Evolutionary conservation across 352 stramenopile genomes (phyloP).

Genomic region (Thraustochytrium striatum): DNA sequence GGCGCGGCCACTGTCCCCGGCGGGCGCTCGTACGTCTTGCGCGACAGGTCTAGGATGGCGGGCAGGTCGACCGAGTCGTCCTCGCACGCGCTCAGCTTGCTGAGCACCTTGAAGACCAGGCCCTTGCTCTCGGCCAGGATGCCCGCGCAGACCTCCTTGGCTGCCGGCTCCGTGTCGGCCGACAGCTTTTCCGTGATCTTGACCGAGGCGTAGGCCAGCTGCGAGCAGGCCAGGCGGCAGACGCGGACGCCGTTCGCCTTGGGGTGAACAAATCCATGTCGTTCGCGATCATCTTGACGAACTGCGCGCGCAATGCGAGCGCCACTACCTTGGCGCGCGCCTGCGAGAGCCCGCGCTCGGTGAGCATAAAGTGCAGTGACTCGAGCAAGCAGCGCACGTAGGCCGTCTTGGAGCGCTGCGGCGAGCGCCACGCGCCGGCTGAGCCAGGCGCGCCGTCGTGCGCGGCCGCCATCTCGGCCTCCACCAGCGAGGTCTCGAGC

Average conservation of each 20-base stretch:
- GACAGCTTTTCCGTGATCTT: conserved; percentile 18
- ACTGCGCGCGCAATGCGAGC: conserved; percentile 40
- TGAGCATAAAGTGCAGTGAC: conserved; percentile 50
- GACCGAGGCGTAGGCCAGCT: conserved; percentile 48
- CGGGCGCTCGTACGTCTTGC: neutral
- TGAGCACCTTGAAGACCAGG: neutral
- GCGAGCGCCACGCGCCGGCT: conserved; percentile 36
- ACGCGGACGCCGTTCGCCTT: conserved; percentile 48
- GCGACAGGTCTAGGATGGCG: conserved; percentile 21
- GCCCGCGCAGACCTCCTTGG: neutral
- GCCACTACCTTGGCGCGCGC: conserved; percentile 45
- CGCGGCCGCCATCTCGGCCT: conserved; percentile 43
- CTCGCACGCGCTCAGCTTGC: conserved; percentile 40
- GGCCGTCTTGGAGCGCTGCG: conserved; percentile 48
- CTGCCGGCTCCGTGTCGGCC: neutral
- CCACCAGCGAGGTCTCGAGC: conserved; percentile 44
- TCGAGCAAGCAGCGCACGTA: conserved; percentile 51
- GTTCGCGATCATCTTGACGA: conserved; percentile 53
- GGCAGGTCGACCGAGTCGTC: conserved; percentile 41
- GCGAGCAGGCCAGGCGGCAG: conserved; percentile 37
- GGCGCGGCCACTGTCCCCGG: neutral
- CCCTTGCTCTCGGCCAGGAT: conserved; percentile 44
- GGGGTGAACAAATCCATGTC: conserved; percentile 49
- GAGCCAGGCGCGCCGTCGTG: neutral
- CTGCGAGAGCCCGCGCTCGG: conserved; percentile 13